phyloP scores from a whole-genome alignment of 495 filamentous ascomycete genomes.

The Paragyromitra xinjiangensis region DNA sequence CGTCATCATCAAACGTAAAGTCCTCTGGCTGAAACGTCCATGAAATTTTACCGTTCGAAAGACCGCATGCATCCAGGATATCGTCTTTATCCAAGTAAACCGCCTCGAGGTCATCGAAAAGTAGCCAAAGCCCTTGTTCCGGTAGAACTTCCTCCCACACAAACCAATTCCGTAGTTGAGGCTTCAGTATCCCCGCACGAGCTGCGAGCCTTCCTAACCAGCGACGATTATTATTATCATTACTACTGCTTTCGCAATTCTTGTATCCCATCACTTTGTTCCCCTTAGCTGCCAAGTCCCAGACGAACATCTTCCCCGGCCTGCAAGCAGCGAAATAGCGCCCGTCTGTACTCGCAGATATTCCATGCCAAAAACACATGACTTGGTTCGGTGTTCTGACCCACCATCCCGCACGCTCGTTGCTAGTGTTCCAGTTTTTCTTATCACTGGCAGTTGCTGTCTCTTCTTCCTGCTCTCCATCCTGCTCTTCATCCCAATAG shows the following conservation, averaged over 20 bases:
- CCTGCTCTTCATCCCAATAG: conserved; percentile 45
- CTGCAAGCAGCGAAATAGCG: conserved; percentile 52
- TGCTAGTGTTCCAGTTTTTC: conserved; percentile 46
- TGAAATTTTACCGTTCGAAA: conserved; percentile 26
- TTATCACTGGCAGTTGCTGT: neutral
- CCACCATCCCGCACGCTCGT: conserved; percentile 57
- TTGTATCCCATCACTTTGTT: conserved; percentile 45
- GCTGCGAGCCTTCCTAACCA: conserved; percentile 49
- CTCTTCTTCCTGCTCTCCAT: neutral
- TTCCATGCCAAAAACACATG: conserved; percentile 56
- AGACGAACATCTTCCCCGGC: conserved; percentile 56
- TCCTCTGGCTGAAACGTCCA: conserved; percentile 40
- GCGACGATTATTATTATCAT: conserved; percentile 12
- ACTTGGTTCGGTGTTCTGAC: conserved; percentile 56
- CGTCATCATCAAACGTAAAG: conserved; percentile 30
- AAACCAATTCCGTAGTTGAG: conserved; percentile 52
- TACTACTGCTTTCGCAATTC: conserved; percentile 21
- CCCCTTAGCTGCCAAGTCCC: conserved; percentile 39
- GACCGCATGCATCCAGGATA: conserved; percentile 46
- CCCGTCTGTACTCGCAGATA: conserved; percentile 32
- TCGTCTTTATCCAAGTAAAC: conserved; percentile 53
- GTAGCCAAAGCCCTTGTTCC: conserved; percentile 54
- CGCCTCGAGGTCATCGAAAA: conserved; percentile 54
- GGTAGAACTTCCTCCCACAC: conserved; percentile 55
- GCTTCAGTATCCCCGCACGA: conserved; percentile 27